Percentiles rank a stretch among this genome's conserved stretches.
phyloP scores from a whole-genome alignment of 2,329 filamentous ascomycete species.

The Thermomyces lanuginosus region DNA sequence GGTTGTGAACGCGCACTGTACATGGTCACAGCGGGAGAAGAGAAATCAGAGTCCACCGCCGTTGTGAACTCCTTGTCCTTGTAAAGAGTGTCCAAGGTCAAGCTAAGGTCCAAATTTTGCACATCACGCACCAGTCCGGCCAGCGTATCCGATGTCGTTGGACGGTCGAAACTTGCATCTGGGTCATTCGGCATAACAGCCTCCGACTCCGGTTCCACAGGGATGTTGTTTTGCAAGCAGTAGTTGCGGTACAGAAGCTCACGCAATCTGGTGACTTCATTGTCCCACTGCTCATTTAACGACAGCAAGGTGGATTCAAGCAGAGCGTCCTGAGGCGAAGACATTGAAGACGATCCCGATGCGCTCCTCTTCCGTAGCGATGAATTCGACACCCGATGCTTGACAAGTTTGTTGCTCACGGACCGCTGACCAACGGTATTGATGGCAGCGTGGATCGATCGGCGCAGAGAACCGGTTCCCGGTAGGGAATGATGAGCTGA shows the following conservation, averaged over 20 bases:
- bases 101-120: slow-evolving; percentile 17
- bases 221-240: slow-evolving; percentile 22
- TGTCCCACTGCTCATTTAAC: slow-evolving; percentile 30
- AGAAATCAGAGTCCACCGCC: slow-evolving; percentile 3
- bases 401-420: slow-evolving; percentile 18
- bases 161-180: slow-evolving; percentile 24
- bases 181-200: slow-evolving; percentile 6
- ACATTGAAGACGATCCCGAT: slow-evolving; percentile 7
- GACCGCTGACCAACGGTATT: slow-evolving; percentile 15
- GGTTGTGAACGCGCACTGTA: slow-evolving; percentile 5
- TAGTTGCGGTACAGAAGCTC: slow-evolving; percentile 33
- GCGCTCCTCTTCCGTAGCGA: slow-evolving; percentile 3
- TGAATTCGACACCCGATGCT: slow-evolving; percentile 10
- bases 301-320: slow-evolving; percentile 26
- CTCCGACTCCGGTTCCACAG: slow-evolving; percentile 5
- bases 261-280: slow-evolving; percentile 26
- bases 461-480: slow-evolving; percentile 25
- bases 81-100: slow-evolving; percentile 9
- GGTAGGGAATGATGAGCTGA: slow-evolving; percentile 15
- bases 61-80: background rate
- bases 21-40: slow-evolving; percentile 6
- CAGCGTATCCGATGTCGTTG: slow-evolving; percentile 22
- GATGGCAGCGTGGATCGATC: slow-evolving; percentile 27
- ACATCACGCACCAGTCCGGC: slow-evolving; percentile 23
- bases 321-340: slow-evolving; percentile 12